Conservation (phyloP, 2,329 filamentous ascomycete species). For the Pochonia chlamydosporia region DNA sequence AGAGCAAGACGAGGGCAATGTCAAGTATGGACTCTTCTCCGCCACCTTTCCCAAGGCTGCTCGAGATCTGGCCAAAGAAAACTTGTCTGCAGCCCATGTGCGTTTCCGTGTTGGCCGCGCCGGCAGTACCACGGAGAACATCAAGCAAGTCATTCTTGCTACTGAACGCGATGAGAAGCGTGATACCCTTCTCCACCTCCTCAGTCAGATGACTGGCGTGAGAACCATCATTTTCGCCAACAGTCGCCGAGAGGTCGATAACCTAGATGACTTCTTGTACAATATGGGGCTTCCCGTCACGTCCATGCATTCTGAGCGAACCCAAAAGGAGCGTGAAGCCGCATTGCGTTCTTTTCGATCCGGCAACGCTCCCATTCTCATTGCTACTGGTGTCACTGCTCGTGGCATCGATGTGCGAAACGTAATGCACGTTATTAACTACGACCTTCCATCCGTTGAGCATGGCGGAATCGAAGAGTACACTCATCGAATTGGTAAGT, state of each 20-base stretch:
- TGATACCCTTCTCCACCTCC: constrained; percentile 63
- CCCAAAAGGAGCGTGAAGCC: constrained; percentile 87
- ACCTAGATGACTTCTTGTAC: constrained; percentile 82
- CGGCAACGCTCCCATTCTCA: constrained; percentile 70
- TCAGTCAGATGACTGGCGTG: constrained; percentile 63
- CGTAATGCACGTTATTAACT: constrained; percentile 90
- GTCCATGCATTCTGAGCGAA: constrained; percentile 82
- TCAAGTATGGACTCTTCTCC: constrained; percentile 79
- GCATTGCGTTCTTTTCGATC: constrained; percentile 78
- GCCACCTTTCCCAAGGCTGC: constrained; percentile 84
- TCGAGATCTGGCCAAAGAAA: constrained; percentile 69
- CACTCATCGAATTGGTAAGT: constrained; percentile 82
- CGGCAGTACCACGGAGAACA: constrained; percentile 76
- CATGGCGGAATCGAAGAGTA: constrained; percentile 93
- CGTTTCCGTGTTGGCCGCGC: constrained; percentile 83
- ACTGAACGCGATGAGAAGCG: constrained; percentile 64
- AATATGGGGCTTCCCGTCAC: constrained; percentile 75
- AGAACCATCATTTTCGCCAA: constrained; percentile 92
- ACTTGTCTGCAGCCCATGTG: constrained; percentile 68
- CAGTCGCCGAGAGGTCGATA: constrained; percentile 69
- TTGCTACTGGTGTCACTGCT: constrained; percentile 80
- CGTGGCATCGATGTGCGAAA: constrained; percentile 86
- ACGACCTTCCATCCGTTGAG: constrained; percentile 67
- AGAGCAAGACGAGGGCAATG: constrained; percentile 68
- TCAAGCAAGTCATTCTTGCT: constrained; percentile 69